Percentiles rank a stretch among this genome's conserved stretches.
Conservation (phyloP, 148 eudicot species). For the Talinum fruticosum region DNA sequence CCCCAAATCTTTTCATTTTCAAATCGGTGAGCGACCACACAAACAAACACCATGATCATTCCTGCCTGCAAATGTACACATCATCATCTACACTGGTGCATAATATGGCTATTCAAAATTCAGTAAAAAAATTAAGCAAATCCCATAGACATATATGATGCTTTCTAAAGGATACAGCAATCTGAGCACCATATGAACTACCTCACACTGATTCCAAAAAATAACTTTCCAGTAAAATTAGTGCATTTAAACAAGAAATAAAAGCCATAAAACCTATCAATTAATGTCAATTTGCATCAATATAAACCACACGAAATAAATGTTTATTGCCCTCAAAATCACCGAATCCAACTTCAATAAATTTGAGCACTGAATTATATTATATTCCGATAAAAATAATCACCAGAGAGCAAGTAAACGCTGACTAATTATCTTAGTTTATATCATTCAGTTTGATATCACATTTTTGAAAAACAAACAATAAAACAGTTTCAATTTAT, state of each 20-base stretch:
- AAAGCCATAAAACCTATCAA: background rate
- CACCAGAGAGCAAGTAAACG: background rate
- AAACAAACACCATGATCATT: slow-evolving; percentile 19
- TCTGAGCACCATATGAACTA: background rate
- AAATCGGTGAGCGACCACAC: slow-evolving; percentile 9
- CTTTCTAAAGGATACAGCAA: slow-evolving; percentile 4
- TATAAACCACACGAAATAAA: background rate
- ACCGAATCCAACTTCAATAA: background rate
- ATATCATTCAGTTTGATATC: background rate
- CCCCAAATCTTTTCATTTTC: slow-evolving; percentile 28
- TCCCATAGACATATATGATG: background rate
- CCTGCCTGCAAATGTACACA: slow-evolving; percentile 24
- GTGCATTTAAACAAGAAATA: background rate
- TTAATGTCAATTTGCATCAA: background rate
- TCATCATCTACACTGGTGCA: background rate
- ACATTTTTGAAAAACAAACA: background rate
- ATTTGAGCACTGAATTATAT: background rate
- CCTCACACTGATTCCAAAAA: background rate
- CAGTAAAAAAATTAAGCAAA: slow-evolving; percentile 9
- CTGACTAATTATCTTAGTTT: background rate
- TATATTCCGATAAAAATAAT: background rate
- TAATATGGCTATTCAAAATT: background rate
- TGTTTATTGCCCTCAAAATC: background rate
- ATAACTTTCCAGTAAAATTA: background rate
- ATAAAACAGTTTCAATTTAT: background rate